Percentiles rank a stretch among this genome's conserved stretches.
These are phyloP conservation scores for Leucosporidium creatinivorum DNA, from an alignment of 768 basidiomycete species.

Conservation along the genomic window DNA sequence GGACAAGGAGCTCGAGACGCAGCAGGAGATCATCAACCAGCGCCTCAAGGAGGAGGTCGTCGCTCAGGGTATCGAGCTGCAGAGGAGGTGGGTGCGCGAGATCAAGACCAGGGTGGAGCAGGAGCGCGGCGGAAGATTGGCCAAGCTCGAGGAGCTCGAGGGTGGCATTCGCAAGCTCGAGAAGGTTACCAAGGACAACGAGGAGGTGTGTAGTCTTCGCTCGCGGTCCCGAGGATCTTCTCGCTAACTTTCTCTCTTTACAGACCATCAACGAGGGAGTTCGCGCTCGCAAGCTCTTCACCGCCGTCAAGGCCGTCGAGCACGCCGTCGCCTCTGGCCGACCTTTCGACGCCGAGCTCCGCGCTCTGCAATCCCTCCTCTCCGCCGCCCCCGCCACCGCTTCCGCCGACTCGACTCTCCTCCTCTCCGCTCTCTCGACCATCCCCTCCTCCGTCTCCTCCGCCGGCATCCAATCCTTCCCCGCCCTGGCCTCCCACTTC, in stretches of 20 bases:
- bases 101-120: conserved; percentile 93
- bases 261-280: conserved; percentile 73
- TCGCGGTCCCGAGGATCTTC: conserved; percentile 33
- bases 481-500: conserved; percentile 89
- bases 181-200: conserved; percentile 80
- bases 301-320: conserved; percentile 66
- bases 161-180: conserved; percentile 84
- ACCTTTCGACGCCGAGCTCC: conserved; percentile 84
- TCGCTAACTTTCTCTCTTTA: neutral
- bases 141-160: conserved; percentile 88
- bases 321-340: conserved; percentile 45
- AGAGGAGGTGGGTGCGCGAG: conserved; percentile 91
- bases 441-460: conserved; percentile 40
- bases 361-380: conserved; percentile 63
- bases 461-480: conserved; percentile 67
- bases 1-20: conserved; percentile 71
- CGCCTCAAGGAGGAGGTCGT: conserved; percentile 89
- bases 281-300: conserved; percentile 84
- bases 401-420: conserved; percentile 44
- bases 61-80: conserved; percentile 93
- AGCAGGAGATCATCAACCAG: conserved; percentile 89
- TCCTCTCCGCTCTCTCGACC: conserved; percentile 65
- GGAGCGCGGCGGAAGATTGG: conserved; percentile 89
- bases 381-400: neutral
- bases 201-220: conserved; percentile 37